Evolutionary conservation across 441 rosid species (phyloP).

Genomic region (Adansonia rubrostipa): DNA sequence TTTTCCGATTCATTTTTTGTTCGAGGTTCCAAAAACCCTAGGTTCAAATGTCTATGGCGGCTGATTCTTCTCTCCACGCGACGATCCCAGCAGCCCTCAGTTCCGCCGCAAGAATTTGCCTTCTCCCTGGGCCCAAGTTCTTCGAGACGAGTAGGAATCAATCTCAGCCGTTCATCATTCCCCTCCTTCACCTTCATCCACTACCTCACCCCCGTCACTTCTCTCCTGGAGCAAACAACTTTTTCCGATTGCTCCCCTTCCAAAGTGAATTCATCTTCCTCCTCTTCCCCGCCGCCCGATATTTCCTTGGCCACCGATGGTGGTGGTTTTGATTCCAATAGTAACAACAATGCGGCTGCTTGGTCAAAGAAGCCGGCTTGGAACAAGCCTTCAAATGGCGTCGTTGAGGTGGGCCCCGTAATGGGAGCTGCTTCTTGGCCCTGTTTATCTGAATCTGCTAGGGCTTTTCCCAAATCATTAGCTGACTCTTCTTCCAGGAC

Average conservation of each 20-base stretch:
- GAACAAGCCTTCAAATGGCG: slow-evolving; percentile 49
- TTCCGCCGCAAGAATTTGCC: slow-evolving; percentile 29
- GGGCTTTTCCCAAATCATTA: slow-evolving; percentile 37
- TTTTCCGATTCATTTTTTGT: slow-evolving; percentile 1
- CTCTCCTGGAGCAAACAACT: slow-evolving; percentile 33
- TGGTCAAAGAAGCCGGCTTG: slow-evolving; percentile 46
- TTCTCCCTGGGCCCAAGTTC: slow-evolving; percentile 60
- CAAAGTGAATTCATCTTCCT: slow-evolving; percentile 29
- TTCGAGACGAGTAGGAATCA: slow-evolving; percentile 50
- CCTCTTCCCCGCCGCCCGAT: slow-evolving; percentile 30
- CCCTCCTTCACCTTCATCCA: slow-evolving; percentile 28
- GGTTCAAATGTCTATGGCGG: slow-evolving; percentile 48
- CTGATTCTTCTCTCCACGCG: slow-evolving; percentile 43
- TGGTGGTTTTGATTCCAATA: slow-evolving; percentile 26
- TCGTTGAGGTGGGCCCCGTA: slow-evolving; percentile 38
- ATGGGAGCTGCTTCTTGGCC: slow-evolving; percentile 54
- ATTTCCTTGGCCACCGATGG: slow-evolving; percentile 33
- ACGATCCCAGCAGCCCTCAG: slow-evolving; percentile 38
- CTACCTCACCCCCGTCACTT: slow-evolving; percentile 24
- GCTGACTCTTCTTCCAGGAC: slow-evolving; percentile 38
- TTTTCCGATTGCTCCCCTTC: slow-evolving; percentile 39
- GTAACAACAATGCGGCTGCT: slow-evolving; percentile 31
- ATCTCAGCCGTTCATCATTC: slow-evolving; percentile 23
- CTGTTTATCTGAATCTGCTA: slow-evolving; percentile 43
- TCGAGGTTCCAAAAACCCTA: slow-evolving; percentile 34